A percentile compares a stretch with the other conserved stretches of the same genome.
Conservation (phyloP, 2,329 filamentous ascomycete species). For the Monosporascus sp. region DNA sequence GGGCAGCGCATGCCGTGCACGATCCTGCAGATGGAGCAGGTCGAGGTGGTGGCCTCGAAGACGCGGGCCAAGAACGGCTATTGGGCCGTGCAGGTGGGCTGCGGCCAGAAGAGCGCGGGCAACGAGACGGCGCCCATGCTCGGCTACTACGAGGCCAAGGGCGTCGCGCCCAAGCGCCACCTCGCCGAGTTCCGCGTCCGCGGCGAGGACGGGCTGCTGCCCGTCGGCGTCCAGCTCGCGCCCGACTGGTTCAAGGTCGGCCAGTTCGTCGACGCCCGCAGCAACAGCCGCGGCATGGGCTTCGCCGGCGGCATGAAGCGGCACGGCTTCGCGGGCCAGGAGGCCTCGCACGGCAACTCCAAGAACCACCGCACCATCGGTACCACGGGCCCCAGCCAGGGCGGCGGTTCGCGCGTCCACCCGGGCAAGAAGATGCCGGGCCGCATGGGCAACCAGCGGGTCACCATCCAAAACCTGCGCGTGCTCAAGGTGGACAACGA, state of each 20-base stretch:
- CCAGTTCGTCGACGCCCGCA: conserved; percentile 82
- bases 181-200: conserved; percentile 85
- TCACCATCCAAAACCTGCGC: conserved; percentile 87
- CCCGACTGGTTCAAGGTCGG: conserved; percentile 91
- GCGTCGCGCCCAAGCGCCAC: conserved; percentile 76
- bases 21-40: conserved; percentile 86
- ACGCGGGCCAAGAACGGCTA: conserved; percentile 78
- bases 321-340: conserved; percentile 84
- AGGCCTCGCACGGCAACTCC: conserved; percentile 90
- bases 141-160: conserved; percentile 80
- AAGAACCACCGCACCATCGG: conserved; percentile 90
- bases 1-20: conserved; percentile 80
- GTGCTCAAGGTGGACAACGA: conserved; percentile 83
- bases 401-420: conserved; percentile 83
- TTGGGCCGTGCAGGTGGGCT: conserved; percentile 86
- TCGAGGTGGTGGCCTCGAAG: conserved; percentile 85
- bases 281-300: conserved; percentile 78
- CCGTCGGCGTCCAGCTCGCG: conserved; percentile 68
- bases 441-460: conserved; percentile 83
- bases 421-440: conserved; percentile 98
- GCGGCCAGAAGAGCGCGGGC: conserved; percentile 64
- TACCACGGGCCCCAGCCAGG: conserved; percentile 83
- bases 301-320: conserved; percentile 98
- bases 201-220: conserved; percentile 64
- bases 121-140: conserved; percentile 80